Evolutionary conservation across 2,329 filamentous ascomycete genomes (phyloP).

Genomic region (Paraphaeosphaeria sporulosa): DNA sequence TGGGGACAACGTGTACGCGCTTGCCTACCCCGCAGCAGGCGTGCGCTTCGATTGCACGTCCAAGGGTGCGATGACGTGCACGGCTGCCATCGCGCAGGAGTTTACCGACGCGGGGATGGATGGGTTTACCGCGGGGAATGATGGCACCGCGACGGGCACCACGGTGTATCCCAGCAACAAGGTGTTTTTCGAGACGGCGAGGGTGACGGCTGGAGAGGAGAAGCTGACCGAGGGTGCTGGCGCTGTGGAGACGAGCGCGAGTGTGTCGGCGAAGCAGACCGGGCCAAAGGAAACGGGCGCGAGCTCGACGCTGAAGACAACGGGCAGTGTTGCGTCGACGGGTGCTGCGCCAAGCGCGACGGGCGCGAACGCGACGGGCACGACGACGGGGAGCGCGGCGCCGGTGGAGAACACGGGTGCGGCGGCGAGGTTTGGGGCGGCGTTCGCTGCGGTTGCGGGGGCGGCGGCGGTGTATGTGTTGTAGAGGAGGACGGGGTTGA

Average conservation of each 20-base stretch:
- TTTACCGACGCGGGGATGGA: constrained; percentile 13
- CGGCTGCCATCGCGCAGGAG: constrained; percentile 24
- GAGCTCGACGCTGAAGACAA: constrained; percentile 14
- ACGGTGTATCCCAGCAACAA: constrained; percentile 27
- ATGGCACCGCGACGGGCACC: constrained; percentile 20
- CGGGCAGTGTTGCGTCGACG: constrained; percentile 11
- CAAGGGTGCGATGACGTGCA: constrained; percentile 37
- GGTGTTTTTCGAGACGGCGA: constrained; percentile 30
- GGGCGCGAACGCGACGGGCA: constrained; percentile 11
- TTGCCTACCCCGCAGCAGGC: constrained; percentile 23
- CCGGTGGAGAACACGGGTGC: constrained; percentile 30
- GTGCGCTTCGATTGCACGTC: constrained; percentile 38
- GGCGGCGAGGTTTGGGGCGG: constrained; percentile 27
- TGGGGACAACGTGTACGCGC: constrained; percentile 30
- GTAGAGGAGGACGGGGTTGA: constrained; percentile 12
- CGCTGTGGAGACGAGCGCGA: constrained; percentile 14
- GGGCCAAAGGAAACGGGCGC: constrained; percentile 12
- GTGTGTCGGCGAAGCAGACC: background rate
- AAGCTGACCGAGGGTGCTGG: constrained; percentile 25
- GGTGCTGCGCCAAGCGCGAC: constrained; percentile 16
- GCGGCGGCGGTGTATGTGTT: constrained; percentile 29
- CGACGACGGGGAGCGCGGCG: constrained; percentile 17
- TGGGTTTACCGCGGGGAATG: constrained; percentile 23
- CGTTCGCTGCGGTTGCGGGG: constrained; percentile 31
- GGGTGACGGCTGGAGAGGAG: constrained; percentile 32